These are phyloP conservation scores for Termitomyces sp. DNA, from an alignment of 768 basidiomycete species.

Conservation along the genomic window DNA sequence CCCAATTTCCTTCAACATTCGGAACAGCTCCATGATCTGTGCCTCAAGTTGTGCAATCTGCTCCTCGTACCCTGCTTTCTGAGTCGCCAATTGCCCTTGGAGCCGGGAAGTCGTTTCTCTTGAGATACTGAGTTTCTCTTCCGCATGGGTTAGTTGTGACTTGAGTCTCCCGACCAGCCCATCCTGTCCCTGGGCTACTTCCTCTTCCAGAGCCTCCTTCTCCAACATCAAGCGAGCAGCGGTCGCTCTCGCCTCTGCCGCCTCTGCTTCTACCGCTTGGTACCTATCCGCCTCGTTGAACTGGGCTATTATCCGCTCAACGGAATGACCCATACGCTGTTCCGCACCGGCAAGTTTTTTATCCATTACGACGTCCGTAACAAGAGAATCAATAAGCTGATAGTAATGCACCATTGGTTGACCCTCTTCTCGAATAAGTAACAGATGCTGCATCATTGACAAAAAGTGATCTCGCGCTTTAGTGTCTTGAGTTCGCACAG, in stretches of 20 bases:
- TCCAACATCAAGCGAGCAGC: conserved; percentile 67
- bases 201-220: conserved; percentile 78
- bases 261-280: conserved; percentile 75
- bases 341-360: conserved; percentile 84
- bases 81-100: conserved; percentile 70
- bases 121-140: conserved; percentile 74
- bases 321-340: conserved; percentile 81
- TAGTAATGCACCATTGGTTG: conserved; percentile 82
- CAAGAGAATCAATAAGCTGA: conserved; percentile 83
- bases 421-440: conserved; percentile 87
- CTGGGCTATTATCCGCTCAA: conserved; percentile 81
- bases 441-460: conserved; percentile 90
- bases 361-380: conserved; percentile 89
- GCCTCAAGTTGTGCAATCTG: conserved; percentile 84
- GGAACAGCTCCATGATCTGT: conserved; percentile 90
- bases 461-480: conserved; percentile 81
- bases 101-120: conserved; percentile 73
- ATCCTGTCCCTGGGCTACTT: conserved; percentile 73
- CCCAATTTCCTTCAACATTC: conserved; percentile 85
- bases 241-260: conserved; percentile 57
- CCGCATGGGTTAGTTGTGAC: conserved; percentile 56
- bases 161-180: conserved; percentile 85
- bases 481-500: conserved; percentile 69
- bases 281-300: conserved; percentile 87
- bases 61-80: conserved; percentile 78